These are phyloP conservation scores for Pelargonium fulgidum DNA, from an alignment of 441 rosid species.

Conservation along the genomic window DNA sequence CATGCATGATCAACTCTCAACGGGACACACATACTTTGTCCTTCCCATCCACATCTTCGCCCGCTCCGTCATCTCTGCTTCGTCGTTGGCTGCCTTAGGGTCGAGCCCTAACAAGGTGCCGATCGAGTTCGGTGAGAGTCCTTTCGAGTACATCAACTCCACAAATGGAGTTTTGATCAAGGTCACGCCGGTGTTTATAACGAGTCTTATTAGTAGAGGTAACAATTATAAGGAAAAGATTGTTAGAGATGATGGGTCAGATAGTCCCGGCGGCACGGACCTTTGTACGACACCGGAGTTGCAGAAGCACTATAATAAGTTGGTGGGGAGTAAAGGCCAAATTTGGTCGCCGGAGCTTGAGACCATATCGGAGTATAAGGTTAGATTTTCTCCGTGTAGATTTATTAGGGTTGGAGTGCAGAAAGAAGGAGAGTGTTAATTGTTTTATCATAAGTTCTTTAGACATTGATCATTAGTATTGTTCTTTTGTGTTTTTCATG, in stretches of 20 bases:
- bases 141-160: conserved; percentile 57
- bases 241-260: neutral
- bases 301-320: conserved; percentile 69
- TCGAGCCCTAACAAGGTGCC: conserved; percentile 31
- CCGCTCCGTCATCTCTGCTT: conserved; percentile 48
- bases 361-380: conserved; percentile 62
- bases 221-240: conserved; percentile 9
- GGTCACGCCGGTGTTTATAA: conserved; percentile 58
- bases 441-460: too few relatives aligned
- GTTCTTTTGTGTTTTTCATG: too few relatives aligned
- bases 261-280: conserved; percentile 18
- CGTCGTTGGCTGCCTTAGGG: conserved; percentile 51
- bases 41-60: conserved; percentile 52
- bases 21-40: conserved; percentile 70
- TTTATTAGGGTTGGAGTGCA: conserved; percentile 50
- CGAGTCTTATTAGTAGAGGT: conserved; percentile 34
- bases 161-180: conserved; percentile 52
- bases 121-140: conserved; percentile 43
- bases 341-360: conserved; percentile 84
- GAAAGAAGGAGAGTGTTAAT: conserved; percentile 35
- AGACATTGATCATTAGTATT: too few relatives aligned
- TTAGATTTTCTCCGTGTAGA: conserved; percentile 61
- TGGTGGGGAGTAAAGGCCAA: conserved; percentile 63
- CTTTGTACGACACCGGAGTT: conserved; percentile 87
- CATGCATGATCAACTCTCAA: conserved; percentile 55